Evolutionary conservation across 176 grass and related monocot species (phyloP), one percentile per base, ranked within the genome.

Genomic region (Bromus sterilis): DNA sequence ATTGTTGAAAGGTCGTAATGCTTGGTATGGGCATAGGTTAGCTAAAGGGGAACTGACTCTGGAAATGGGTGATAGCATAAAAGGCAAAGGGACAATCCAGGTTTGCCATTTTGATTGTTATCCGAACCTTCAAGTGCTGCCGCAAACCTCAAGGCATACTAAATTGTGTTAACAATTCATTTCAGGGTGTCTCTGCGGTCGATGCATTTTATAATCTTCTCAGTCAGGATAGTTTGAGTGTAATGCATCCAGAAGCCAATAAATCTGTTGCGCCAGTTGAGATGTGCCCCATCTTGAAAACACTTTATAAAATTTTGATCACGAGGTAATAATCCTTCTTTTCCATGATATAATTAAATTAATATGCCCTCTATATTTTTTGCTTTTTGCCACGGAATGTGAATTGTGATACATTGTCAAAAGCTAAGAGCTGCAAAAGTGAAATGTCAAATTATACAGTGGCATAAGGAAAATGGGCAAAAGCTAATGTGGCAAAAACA

Each of bases 61-160:
- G 34, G 96, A 95, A 36, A 99, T 99, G 96, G 96, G 96, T 41
- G 96, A 99, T 59, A 99, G 93, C 41, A 99, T 99, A 79, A 99
- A 90, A 88, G 96, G 96, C 66, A 99, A 95, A 93, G 93, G 96
- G 46, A 99, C 93, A 9, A 99, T 99, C 89, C 96, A 99, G 96
- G 96, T 95, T 85, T 84, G 65, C 34, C 36, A 42, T 66, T 69
- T 65, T 82, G 21, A 46, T 88, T 71, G 12, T 44, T 71, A 48
- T 78, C 30, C 63, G 6, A 86, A 75, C 12, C 61, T 28, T 66
- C 25, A 78, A 61, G 1, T 86, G 55, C 65, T 68, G 14, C 15
- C 7, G 29, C 56, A 62, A 78, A 34, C 60, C 33, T 41, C 58
- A 34, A 66, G n/a, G 46, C 41, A 23, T 81, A 63, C 64, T 66